Evolutionary conservation across 768 basidiomycete genomes (phyloP), one percentile per base, ranked within the genome.

Genomic region (Suillus americanus): DNA sequence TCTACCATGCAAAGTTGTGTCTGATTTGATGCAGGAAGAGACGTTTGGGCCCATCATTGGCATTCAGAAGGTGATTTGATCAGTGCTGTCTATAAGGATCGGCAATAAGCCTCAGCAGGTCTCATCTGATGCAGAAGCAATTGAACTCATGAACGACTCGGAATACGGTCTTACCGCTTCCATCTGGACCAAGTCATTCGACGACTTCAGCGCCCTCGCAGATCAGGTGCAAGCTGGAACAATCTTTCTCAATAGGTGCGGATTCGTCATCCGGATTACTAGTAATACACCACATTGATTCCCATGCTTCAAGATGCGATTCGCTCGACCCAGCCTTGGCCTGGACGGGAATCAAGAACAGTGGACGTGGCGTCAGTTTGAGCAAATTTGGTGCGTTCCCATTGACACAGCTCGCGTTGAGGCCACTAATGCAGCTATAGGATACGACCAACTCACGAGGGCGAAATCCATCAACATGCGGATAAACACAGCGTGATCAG

Each of bases 331-430:
- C 97, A 2, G 94, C 95, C 5, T 80, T 99, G 2, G 85, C 92
- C 0, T 99, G 97, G 97, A 92, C 90, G 3, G 97, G 97, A 2
- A 90, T 94, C 55, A 99, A 98, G 81, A 80, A 97, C 70, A 95
- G 91, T 62, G 97, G 97, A 30, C 81, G 95, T 35, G 97, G 97
- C 1, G 81, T 98, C 65, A 95, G 93, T 71, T 78, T 99, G 69
- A 94, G 92, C 74, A 89, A 90, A 72, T 95, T 92, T 67, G 96
- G 95, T 94, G 63, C 63, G 86, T 68, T 12, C 16, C 59, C n/a
- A 4, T n/a, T 30, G 51, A 10, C 5, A 20, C n/a, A 37, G 51
- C 55, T 43, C 20, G 43, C 20, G 50, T 20, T 56, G 6, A 60
- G n/a, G 48, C 65, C 13, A 51, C 68, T 40, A 50, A 62, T 37